Conservation (phyloP, 768 basidiomycete genomes). For the Kondoa subrosea region DNA sequence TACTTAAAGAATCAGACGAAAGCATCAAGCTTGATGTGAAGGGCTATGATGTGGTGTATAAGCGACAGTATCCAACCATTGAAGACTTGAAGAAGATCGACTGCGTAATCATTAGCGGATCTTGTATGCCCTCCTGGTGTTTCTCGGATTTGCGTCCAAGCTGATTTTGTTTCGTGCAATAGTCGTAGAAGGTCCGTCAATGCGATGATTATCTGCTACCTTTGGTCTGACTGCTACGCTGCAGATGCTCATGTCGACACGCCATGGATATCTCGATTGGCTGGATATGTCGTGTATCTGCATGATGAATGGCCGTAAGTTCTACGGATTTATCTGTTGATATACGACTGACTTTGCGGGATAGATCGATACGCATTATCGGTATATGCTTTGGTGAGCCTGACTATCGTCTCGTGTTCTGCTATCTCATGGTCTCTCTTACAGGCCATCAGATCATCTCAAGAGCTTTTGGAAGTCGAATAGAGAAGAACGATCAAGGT, state of each 20-base stretch:
- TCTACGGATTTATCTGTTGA: neutral
- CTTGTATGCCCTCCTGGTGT: neutral
- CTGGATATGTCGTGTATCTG: conserved; percentile 15
- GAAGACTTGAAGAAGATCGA: conserved; percentile 13
- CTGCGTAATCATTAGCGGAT: conserved; percentile 11
- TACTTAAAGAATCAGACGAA: conserved; percentile 12
- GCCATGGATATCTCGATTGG: conserved; percentile 14
- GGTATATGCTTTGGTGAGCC: conserved; percentile 20
- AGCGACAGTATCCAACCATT: conserved; percentile 10
- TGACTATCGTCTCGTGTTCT: conserved; percentile 6
- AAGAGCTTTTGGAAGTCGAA: conserved; percentile 13
- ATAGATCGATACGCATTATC: conserved; percentile 12
- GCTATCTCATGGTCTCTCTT: neutral
- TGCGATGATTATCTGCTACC: too few species aligned
- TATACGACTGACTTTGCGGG: neutral
- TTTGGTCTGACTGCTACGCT: too few species aligned
- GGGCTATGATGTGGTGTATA: conserved; percentile 17
- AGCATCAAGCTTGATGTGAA: conserved; percentile 10
- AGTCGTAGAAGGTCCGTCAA: too few species aligned
- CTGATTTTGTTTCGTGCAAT: neutral
- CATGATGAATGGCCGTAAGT: conserved; percentile 15
- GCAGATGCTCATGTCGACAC: conserved; percentile 12
- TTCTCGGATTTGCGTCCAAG: neutral
- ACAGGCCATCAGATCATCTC: conserved; percentile 4
- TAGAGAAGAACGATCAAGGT: conserved; percentile 6